Evolutionary conservation across 441 rosid genomes (phyloP), one percentile per base, ranked within the genome.

Genomic region (Hura crepitans): DNA sequence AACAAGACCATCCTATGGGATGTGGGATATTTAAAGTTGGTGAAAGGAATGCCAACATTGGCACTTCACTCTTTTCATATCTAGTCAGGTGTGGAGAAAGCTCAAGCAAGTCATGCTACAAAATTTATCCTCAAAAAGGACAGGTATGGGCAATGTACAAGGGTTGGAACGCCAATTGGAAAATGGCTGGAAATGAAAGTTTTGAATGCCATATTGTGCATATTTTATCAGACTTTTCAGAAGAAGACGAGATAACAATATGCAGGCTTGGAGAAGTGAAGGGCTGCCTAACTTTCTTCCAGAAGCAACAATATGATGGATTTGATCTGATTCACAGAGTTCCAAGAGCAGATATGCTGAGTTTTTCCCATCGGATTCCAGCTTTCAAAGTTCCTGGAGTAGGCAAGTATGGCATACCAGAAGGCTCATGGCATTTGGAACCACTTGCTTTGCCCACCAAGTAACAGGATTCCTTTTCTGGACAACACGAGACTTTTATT

Each of bases 311-410:
- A 50, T 35, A 37, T 57, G 72, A 71, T 66, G 73, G 73, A 18
- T 67, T 78, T 67, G 69, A 72, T 68, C 62, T 71, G 45, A 50
- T 59, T 62, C 63, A 35, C 23, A 17, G 57, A 4, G 78, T 74
- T 63, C 47, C 70, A 9, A 74, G 70, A 47, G 65, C 69, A 15
- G 78, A 74, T 3, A 25, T 56, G n/a, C 68, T 71, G 1, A 65
- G 74, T 42, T 78, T 74, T 58, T 78, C 78, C 2, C 78, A 78
- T 51, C 67, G 49, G 49, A 62, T 71, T 50, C 75, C 73, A 8
- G 75, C 75, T 63, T 74, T 71, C 58, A 66, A 42, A 50, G 78
- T 78, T 30, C 78, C 78, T 15, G 81, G 78, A 42, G 71, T 71
- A 6, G 64, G 70, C 15, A 55, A 75, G 50, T 49, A 59, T 42